Evolutionary conservation across 176 grass and related monocot genomes (phyloP).

Genomic region (Echinochloa phyllopogon): DNA sequence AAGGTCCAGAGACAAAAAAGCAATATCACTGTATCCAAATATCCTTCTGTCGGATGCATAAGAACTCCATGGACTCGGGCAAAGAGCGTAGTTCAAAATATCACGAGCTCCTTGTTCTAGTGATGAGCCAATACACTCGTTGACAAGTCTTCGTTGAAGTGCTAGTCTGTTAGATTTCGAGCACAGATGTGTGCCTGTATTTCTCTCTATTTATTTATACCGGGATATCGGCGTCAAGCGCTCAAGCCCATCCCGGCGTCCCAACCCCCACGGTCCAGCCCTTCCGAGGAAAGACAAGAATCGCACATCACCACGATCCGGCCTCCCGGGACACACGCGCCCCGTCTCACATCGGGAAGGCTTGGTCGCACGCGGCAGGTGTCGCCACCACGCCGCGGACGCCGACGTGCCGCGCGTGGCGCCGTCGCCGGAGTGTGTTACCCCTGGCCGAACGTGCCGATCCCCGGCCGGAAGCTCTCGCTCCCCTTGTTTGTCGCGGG

Average conservation of each 20-base stretch:
- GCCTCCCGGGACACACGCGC: background rate
- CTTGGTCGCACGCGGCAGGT: slow-evolving; percentile 7
- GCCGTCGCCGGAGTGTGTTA: background rate
- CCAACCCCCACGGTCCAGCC: slow-evolving; percentile 7
- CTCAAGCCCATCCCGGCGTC: slow-evolving; percentile 26
- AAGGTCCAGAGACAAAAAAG: background rate
- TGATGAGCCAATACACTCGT: background rate
- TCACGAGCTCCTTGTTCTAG: background rate
- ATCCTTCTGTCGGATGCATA: background rate
- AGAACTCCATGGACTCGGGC: background rate
- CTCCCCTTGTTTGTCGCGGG: background rate
- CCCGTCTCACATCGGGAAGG: background rate
- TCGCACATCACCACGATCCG: slow-evolving; percentile 23
- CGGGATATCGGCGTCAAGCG: slow-evolving; percentile 9
- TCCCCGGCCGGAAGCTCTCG: background rate
- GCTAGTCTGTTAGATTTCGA: background rate
- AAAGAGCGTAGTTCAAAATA: background rate
- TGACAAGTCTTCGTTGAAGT: background rate
- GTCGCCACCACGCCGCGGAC: slow-evolving; percentile 16
- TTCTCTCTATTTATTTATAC: too few relatives aligned
- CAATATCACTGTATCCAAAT: background rate
- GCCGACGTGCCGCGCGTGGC: background rate
- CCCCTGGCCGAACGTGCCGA: background rate
- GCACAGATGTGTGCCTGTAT: too few relatives aligned
- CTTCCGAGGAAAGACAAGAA: slow-evolving; percentile 20